Base-by-base conservation (phyloP, 768 basidiomycete species). In the Boletus sp. region DNA sequence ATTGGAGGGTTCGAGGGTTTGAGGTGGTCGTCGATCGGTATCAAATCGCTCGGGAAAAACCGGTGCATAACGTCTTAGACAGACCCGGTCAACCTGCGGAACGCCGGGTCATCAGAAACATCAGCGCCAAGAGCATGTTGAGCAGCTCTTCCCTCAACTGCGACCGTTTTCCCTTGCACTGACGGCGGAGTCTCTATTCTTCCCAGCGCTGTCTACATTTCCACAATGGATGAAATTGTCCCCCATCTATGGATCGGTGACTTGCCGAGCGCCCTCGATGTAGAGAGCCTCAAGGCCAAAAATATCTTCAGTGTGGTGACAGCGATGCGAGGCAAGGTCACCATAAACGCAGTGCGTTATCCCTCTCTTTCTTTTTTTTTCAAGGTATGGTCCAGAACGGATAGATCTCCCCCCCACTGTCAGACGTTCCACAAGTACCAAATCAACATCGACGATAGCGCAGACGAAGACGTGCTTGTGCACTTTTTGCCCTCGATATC, bases 221-320 rank as follows among this genome's bases (percentile, higher is more conserved):
- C 25, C 25, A 25, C 25, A 25, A 90, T 95, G 87, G 83, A 95
- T 72, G 82, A 93, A 71, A 77, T 96, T 33, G 77, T 89, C 15
- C 83, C 83, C 30, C 82, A 84, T 5, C 72, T 97, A 2, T 96
- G 93, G 93, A 81, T 97, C 23, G 93, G 93, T 8, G 83, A 91
- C 73, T 71, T 94, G 7, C 72, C 75, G 7, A 89, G 86, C 59
- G 89, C 91, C 0, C 75, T 80, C 50, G 75, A 94, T 58, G 77
- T 75, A 0, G 75, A 80, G 41, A 74, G 71, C 3, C 79, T 96
- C 55, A 83, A 80, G 64, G 71, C 74, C n/a, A 79, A 84, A 57
- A 83, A 84, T n/a, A 90, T 97, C 8, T 83, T 77, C 59, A 87
- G 87, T 64, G 79, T 93, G 21, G 70, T 93, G 37, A 81, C 83